Evolutionary conservation across 768 basidiomycete genomes (phyloP).

Genomic region (Amanita muscaria): DNA sequence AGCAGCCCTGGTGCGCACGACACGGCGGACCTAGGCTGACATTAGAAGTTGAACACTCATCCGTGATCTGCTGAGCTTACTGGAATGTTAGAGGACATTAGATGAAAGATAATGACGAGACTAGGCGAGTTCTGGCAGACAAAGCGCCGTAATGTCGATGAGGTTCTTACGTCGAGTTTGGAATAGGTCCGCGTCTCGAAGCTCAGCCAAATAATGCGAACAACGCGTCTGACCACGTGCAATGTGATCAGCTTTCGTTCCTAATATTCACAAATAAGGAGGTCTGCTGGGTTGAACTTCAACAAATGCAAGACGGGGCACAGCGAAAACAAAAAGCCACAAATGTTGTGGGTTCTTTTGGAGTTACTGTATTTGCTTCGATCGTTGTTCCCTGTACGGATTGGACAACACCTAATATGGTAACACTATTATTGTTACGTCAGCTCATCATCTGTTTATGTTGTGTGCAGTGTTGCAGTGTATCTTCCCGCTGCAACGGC

Average conservation of each 20-base stretch:
- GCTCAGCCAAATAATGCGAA: conserved; percentile 16
- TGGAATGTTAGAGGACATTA: conserved; percentile 24
- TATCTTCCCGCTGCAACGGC: background rate
- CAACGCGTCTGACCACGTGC: conserved; percentile 13
- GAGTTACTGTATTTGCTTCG: too few relatives aligned
- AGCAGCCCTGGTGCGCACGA: conserved; percentile 45
- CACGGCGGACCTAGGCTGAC: conserved; percentile 49
- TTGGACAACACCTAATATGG: background rate
- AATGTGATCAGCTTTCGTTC: background rate
- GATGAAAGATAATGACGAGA: conserved; percentile 1
- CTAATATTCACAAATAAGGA: background rate
- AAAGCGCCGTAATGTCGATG: too few relatives aligned
- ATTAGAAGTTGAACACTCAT: conserved; percentile 1
- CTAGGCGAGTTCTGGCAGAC: conserved; percentile 6
- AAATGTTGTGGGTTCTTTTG: too few relatives aligned
- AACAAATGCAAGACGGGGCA: too few relatives aligned
- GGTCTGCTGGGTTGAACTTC: too few relatives aligned
- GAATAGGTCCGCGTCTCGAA: conserved; percentile 11
- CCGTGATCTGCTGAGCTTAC: conserved; percentile 15
- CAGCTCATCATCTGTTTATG: background rate
- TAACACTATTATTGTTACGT: background rate
- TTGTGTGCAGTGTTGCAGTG: too few relatives aligned
- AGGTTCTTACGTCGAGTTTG: too few relatives aligned
- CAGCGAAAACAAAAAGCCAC: too few relatives aligned
- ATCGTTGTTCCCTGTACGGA: too few relatives aligned